These are phyloP conservation scores for Clarireedia paspali DNA, from an alignment of 2,329 filamentous ascomycete species.

Conservation along the genomic window DNA sequence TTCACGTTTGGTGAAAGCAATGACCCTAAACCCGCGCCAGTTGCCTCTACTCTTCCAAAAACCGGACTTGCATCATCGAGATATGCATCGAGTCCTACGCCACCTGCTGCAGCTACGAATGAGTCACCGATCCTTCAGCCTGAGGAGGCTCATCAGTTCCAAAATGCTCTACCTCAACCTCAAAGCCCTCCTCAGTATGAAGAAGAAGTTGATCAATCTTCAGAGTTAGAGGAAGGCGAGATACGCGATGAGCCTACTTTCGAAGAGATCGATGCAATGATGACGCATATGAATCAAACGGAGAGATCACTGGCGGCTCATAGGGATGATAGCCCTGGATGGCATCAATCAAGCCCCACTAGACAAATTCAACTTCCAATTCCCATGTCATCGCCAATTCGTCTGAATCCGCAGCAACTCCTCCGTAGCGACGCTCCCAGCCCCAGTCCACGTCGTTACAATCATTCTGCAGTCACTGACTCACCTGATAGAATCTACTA, in stretches of 20 bases:
- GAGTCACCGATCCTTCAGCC: constrained; percentile 11
- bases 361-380: constrained; percentile 33
- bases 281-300: constrained; percentile 74
- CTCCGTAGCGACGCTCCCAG: constrained; percentile 65
- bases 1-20: constrained; percentile 21
- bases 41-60: not conserved
- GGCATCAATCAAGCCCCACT: constrained; percentile 38
- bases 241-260: constrained; percentile 40
- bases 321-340: constrained; percentile 33
- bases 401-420: constrained; percentile 43
- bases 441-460: constrained; percentile 56
- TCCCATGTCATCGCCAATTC: constrained; percentile 44
- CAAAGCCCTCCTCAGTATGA: constrained; percentile 14
- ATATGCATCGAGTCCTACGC: constrained; percentile 26
- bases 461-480: constrained; percentile 38
- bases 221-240: constrained; percentile 9
- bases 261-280: constrained; percentile 86
- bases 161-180: constrained; percentile 21
- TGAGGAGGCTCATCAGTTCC: constrained; percentile 22
- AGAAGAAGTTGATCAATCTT: constrained; percentile 4
- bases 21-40: constrained; percentile 6
- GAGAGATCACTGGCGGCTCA: constrained; percentile 46
- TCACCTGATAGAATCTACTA: constrained; percentile 38
- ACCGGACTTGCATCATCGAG: constrained; percentile 21
- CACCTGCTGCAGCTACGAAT: constrained; percentile 15